Evolutionary conservation across 1,139 yeast genomes (phyloP).

Genomic region (Pichia sp.): DNA sequence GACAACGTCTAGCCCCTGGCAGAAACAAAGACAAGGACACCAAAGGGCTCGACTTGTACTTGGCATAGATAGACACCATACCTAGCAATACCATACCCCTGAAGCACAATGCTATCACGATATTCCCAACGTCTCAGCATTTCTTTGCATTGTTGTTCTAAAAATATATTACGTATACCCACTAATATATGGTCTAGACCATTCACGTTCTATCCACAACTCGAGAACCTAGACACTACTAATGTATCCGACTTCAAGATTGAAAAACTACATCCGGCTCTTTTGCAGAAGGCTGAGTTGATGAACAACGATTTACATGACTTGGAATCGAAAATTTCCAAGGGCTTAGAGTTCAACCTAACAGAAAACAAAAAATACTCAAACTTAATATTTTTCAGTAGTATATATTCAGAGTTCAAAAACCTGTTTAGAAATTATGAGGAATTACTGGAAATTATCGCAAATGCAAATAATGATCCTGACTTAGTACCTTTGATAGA

Average conservation of each 20-base stretch:
- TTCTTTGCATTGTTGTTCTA: too few species aligned
- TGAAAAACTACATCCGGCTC: slow-evolving; percentile 39
- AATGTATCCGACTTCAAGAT: not conserved
- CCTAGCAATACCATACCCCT: too few species aligned
- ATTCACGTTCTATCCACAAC: not conserved
- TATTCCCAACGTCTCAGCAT: too few species aligned
- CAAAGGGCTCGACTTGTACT: too few species aligned
- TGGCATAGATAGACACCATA: too few species aligned
- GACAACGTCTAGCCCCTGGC: too few species aligned
- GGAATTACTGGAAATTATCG: slow-evolving; percentile 28
- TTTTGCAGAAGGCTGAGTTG: slow-evolving; percentile 54
- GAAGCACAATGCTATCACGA: too few species aligned
- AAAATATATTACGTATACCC: not conserved
- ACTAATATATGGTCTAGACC: not conserved
- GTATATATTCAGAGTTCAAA: slow-evolving; percentile 44
- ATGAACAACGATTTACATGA: slow-evolving; percentile 44
- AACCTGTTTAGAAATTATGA: slow-evolving; percentile 22
- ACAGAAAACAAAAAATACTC: slow-evolving; percentile 53
- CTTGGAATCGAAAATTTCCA: slow-evolving; percentile 42
- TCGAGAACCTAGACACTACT: not conserved
- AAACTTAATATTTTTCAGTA: slow-evolving; percentile 47
- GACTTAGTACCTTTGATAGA: slow-evolving; percentile 31
- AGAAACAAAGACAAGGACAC: too few species aligned
- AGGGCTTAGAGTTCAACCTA: slow-evolving; percentile 44
- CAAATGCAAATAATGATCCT: slow-evolving; percentile 32